These are phyloP conservation scores for Quambalaria eucalypti DNA, from an alignment of 1,284 basidiomycete genomes.

Conservation along the genomic window DNA sequence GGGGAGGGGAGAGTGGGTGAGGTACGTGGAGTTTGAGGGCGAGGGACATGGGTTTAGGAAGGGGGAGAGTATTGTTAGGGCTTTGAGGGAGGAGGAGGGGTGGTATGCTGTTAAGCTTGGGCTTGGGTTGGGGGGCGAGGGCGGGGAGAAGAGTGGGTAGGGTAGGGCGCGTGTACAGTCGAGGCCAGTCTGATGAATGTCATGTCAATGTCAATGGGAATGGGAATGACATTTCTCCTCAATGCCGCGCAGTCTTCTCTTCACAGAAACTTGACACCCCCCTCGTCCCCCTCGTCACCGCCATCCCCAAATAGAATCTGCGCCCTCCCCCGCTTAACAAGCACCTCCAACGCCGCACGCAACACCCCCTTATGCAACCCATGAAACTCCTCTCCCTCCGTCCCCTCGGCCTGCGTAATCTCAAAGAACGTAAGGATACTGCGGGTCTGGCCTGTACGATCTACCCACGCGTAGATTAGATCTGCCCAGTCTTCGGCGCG, in stretches of 20 bases:
- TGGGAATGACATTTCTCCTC: too few relatives aligned
- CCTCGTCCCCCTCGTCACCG: conserved; percentile 47
- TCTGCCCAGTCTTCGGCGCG: too few relatives aligned
- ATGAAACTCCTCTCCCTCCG: conserved; percentile 49
- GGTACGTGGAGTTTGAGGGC: conserved; percentile 25
- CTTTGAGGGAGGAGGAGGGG: conserved; percentile 12
- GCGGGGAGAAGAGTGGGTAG: too few relatives aligned
- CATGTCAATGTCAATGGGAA: not conserved
- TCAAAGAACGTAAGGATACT: conserved; percentile 55
- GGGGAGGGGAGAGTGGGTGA: not conserved
- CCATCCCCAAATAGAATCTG: conserved; percentile 51
- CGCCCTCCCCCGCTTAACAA: conserved; percentile 52
- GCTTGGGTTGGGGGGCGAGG: too few relatives aligned
- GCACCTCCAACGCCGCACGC: conserved; percentile 49
- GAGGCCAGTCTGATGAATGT: too few relatives aligned
- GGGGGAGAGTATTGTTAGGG: conserved; percentile 5
- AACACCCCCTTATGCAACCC: conserved; percentile 49
- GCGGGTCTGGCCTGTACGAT: conserved; percentile 51
- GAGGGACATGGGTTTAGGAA: conserved; percentile 29
- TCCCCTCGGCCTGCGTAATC: conserved; percentile 52
- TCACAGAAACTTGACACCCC: conserved; percentile 53
- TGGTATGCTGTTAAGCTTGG: conserved; percentile 10
- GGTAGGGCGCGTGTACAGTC: too few relatives aligned
- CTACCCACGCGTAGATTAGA: too few relatives aligned
- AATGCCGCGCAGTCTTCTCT: too few relatives aligned